Base-by-base conservation (phyloP, 2,329 filamentous ascomycete species). In the Amauroascus verrucosus region DNA sequence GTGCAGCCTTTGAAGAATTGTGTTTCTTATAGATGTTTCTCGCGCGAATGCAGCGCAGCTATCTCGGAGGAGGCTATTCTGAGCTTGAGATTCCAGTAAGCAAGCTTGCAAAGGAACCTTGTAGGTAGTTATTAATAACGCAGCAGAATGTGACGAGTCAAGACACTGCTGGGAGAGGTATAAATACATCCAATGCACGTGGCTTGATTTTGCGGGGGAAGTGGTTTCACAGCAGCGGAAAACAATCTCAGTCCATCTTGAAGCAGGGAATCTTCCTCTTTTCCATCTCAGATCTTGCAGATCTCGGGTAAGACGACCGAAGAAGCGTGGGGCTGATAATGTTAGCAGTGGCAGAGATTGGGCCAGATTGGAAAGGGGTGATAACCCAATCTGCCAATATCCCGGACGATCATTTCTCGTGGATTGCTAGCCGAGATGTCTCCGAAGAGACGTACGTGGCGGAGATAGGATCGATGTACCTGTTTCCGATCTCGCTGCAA, bases 131-230 rank as follows among this genome's bases (percentile, higher is more conserved):
- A 37, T 16, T 22, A 16, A n/a, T 18, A 43, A 40, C 11, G 16
- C n/a, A n/a, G n/a, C n/a, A 40, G 18, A 40, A 30, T 46, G n/a
- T 46, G 26, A 52, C 50, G 41, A 52, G 41, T 52, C 32, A 38
- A 28, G 22, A 11, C 28, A 32, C 44, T 16, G 30, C 11, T 22
- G n/a, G 37, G 2, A 24, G 2, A 5, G 6, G 40, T 45, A 16
- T 30, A 20, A 4, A n/a, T 30, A 3, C 11, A 45, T 45, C 41
- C 22, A 30, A 14, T 46, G 22, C 50, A 52, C 50, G 50, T 52
- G 50, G 50, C 50, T 46, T 52, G 50, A 28, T 26, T 46, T 46
- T 52, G 50, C 50, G 50, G 50, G 50, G 26, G 41, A 46, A 52
- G 20, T 11, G 22, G 50, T 45, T 38, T 30, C 43, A 45, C 33